Percentiles rank a stretch among this genome's conserved stretches.
Evolutionary conservation across 768 basidiomycete species (phyloP).

Genomic region (Amanita polypyramis): DNA sequence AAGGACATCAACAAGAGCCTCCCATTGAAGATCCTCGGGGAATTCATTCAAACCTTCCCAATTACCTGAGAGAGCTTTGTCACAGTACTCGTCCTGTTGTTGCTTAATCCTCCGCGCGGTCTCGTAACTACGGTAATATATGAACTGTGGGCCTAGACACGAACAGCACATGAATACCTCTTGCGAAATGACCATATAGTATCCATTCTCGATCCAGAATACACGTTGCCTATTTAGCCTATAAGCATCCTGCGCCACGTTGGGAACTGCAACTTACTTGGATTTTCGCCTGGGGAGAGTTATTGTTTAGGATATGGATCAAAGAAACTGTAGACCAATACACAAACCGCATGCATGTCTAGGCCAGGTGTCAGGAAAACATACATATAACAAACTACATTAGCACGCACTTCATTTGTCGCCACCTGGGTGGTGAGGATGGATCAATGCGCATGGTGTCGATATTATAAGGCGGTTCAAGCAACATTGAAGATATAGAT

Average conservation of each 20-base stretch:
- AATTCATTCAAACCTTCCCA: conserved; percentile 43
- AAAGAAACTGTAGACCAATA: background rate
- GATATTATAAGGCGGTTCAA: conserved; percentile 59
- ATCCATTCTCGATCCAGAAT: conserved; percentile 48
- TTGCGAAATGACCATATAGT: conserved; percentile 55
- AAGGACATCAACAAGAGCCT: conserved; percentile 67
- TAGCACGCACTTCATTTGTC: conserved; percentile 58
- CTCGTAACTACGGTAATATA: conserved; percentile 33
- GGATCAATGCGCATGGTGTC: conserved; percentile 32
- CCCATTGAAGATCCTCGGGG: conserved; percentile 64
- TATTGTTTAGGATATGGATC: background rate
- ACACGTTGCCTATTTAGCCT: conserved; percentile 27
- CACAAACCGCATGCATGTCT: conserved; percentile 40
- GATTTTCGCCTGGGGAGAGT: conserved; percentile 37
- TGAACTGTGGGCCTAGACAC: conserved; percentile 18
- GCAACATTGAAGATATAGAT: conserved; percentile 61
- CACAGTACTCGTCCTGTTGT: conserved; percentile 56
- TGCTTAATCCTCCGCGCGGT: conserved; percentile 52
- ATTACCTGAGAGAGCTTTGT: conserved; percentile 33
- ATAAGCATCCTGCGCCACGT: conserved; percentile 7
- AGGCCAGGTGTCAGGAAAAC: background rate
- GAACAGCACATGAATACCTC: conserved; percentile 24
- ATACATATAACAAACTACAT: background rate
- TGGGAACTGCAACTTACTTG: conserved; percentile 27
- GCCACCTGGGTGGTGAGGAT: conserved; percentile 39